Percentiles rank a stretch among this genome's conserved stretches.
These are phyloP conservation scores for Tetrahymena malaccensis DNA, from an alignment of 73 alveolate genomes.

Conservation along the genomic window DNA sequence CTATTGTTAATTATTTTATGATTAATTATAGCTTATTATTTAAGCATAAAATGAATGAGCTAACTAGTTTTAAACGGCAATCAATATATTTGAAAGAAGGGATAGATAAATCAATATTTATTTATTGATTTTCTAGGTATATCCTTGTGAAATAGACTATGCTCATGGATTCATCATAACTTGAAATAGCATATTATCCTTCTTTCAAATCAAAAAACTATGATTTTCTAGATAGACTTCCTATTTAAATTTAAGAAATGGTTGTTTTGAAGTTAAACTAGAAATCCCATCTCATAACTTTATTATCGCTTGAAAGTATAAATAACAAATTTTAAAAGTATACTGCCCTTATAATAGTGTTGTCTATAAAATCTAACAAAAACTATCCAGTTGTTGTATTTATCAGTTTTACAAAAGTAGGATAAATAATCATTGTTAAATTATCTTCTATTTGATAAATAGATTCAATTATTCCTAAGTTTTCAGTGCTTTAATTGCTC, in stretches of 20 bases:
- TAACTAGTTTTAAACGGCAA: not conserved
- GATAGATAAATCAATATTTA: too few relatives aligned
- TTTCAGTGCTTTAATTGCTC: too few relatives aligned
- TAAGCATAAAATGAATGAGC: not conserved
- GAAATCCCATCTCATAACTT: not conserved
- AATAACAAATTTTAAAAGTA: not conserved
- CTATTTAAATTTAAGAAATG: not conserved
- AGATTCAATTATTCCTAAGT: not conserved
- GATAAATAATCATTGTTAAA: not conserved
- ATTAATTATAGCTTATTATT: too few relatives aligned
- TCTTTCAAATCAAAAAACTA: not conserved
- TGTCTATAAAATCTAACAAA: not conserved
- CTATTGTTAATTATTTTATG: too few relatives aligned
- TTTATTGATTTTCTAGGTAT: too few relatives aligned
- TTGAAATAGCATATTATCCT: not conserved
- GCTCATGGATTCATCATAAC: not conserved
- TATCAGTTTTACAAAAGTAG: not conserved
- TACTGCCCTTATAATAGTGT: not conserved
- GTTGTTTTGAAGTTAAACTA: not conserved
- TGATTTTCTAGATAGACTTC: not conserved
- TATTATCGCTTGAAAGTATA: not conserved
- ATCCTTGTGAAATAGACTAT: not conserved
- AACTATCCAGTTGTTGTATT: not conserved
- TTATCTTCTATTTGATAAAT: too few relatives aligned
- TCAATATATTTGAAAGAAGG: not conserved